Evolutionary conservation across 2,329 filamentous ascomycete genomes (phyloP).

Genomic region (Fragosphaeria purpurea): DNA sequence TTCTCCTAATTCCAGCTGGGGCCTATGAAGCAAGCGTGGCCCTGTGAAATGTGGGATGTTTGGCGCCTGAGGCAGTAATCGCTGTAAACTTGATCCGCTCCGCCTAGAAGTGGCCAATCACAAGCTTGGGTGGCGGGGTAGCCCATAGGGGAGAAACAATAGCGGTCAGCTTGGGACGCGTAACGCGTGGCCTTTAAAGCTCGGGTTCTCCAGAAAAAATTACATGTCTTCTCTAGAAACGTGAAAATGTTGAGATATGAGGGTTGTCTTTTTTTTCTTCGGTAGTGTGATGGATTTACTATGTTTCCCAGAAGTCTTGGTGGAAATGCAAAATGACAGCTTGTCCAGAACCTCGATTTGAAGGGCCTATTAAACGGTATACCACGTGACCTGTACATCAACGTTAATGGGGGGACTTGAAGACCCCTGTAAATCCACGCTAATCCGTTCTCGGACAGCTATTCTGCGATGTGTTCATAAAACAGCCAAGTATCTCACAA

Average conservation of each 20-base stretch:
- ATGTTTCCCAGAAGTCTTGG: too few species aligned
- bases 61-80: slow-evolving; percentile 7
- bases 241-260: too few species aligned
- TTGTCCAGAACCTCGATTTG: background rate
- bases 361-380: too few species aligned
- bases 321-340: background rate
- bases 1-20: slow-evolving; percentile 6
- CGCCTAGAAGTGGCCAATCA: slow-evolving; percentile 8
- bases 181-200: too few species aligned
- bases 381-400: too few species aligned
- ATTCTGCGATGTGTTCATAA: slow-evolving; percentile 10
- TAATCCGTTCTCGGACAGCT: slow-evolving; percentile 12
- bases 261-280: too few species aligned
- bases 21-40: slow-evolving; percentile 8
- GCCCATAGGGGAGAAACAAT: background rate
- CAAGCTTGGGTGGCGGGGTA: slow-evolving; percentile 4
- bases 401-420: too few species aligned
- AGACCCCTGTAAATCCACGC: background rate
- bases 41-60: slow-evolving; percentile 11
- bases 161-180: slow-evolving; percentile 1
- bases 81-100: slow-evolving; percentile 11
- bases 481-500: background rate
- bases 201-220: too few species aligned
- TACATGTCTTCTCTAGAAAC: too few species aligned
- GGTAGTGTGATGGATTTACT: too few species aligned